Conservation (phyloP, 345 rosid species). For the Dipteronia sinensis region DNA sequence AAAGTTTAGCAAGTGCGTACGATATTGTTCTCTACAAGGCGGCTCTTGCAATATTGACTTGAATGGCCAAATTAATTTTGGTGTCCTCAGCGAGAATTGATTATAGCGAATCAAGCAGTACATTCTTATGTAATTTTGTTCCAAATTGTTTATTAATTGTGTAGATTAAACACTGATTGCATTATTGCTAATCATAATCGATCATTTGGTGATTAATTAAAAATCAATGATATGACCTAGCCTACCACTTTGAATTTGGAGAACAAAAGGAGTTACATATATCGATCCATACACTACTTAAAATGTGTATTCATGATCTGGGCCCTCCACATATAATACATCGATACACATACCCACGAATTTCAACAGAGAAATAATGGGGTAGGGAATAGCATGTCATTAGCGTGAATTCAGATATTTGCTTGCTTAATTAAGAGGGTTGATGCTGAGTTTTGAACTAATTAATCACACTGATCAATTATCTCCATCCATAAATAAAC, state of each 20-base stretch:
- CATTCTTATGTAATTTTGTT: constrained; percentile 2
- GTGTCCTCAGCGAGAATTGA: neutral
- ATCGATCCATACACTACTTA: constrained; percentile 12
- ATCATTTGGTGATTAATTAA: neutral
- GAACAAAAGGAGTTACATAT: constrained; percentile 13
- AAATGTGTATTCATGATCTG: neutral
- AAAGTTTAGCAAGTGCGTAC: no score
- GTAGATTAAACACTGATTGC: neutral
- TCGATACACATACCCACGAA: neutral
- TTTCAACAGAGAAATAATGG: constrained; percentile 28
- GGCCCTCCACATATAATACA: constrained; percentile 13
- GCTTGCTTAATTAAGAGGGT: neutral
- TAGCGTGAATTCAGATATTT: constrained; percentile 15
- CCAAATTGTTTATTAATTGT: constrained; percentile 14
- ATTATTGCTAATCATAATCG: neutral
- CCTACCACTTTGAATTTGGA: constrained; percentile 17
- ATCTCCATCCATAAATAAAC: neutral
- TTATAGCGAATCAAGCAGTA: neutral
- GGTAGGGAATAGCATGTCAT: neutral
- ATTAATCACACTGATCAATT: constrained; percentile 7
- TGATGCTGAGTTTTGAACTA: constrained; percentile 33
- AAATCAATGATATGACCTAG: neutral
- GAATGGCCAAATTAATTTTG: neutral
- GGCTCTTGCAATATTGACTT: neutral
- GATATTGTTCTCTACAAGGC: neutral